These are phyloP conservation scores for Chytriomyces confervae DNA, from an alignment of 192 early-diverging fungal genomes.

Conservation along the genomic window DNA sequence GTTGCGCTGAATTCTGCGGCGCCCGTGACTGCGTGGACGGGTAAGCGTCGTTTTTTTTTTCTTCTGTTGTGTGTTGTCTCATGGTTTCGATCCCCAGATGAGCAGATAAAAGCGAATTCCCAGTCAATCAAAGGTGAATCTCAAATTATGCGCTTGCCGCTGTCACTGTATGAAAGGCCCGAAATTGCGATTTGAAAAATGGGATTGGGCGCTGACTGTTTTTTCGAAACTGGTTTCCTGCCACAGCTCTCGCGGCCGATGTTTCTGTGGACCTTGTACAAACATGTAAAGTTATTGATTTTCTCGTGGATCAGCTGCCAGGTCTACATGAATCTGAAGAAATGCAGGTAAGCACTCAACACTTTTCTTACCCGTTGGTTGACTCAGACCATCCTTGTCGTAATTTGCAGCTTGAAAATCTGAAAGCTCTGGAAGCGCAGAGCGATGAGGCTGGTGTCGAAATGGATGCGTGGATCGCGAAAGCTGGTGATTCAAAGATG, in stretches of 20 bases:
- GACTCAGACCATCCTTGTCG: neutral
- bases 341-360: conserved; percentile 27
- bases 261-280: conserved; percentile 45
- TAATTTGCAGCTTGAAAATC: conserved; percentile 32
- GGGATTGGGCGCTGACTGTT: neutral
- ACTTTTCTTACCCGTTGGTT: neutral
- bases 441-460: conserved; percentile 33
- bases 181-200: too few species aligned
- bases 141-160: neutral
- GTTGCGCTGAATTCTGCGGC: conserved; percentile 31
- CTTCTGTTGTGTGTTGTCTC: neutral
- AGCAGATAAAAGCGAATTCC: conserved; percentile 27
- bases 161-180: neutral
- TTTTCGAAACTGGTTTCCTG: neutral
- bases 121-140: conserved; percentile 17
- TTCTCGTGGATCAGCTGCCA: conserved; percentile 46
- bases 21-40: conserved; percentile 53
- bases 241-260: conserved; percentile 37
- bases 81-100: neutral
- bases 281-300: conserved; percentile 50
- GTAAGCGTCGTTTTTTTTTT: conserved; percentile 6
- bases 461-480: conserved; percentile 33
- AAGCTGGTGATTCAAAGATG: conserved; percentile 27
- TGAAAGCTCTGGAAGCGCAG: conserved; percentile 32
- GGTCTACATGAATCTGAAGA: conserved; percentile 40